Evolutionary conservation across 73 alveolate species (phyloP), one percentile per base, ranked within the genome.

Genomic region (Stentor coeruleus): DNA sequence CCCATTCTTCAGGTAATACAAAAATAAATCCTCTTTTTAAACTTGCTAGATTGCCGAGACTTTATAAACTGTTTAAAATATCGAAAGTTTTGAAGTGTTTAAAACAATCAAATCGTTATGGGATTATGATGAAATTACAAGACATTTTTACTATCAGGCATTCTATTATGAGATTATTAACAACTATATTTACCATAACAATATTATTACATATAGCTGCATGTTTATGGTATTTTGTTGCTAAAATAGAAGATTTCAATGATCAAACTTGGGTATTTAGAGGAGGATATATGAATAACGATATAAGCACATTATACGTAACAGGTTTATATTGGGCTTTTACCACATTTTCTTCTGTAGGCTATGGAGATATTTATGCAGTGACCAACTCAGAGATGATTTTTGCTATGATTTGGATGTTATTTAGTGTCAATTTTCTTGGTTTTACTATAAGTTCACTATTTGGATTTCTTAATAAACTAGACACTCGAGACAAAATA

Each of bases 181-280:
- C 87, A 40, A 88, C 90, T 55, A 82, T 89, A 26, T 55, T 92
- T 35, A 87, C 97, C 14, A 90, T 87, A 49, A 82, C 86, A 35
- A 58, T 90, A 26, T 81, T 89, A 81, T 89, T 92, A 81, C 99
- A 94, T 83, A 82, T 92, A 58, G 94, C 91, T 59, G 97, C 95
- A 1, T 94, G 99, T 58, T 79, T 94, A 39, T 94, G 97, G 97
- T 90, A 80, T 80, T 88, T 92, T 49, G 81, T 87, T 82, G 91
- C 97, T 3, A 93, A 82, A 84, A 74, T 95, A n/a, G 85, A 85
- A 73, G 95, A 93, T 74, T 91, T 93, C 59, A 81, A 84, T 3
- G 98, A 98, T 3, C 91, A 93, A 75, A 91, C 98, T 3, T 95
- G 99, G 98, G 97, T 95, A 0, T 96, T 91, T 1, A 79, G 97